Evolutionary conservation across 1,139 yeast species (phyloP).

Genomic region (Candida buenavistaensis): DNA sequence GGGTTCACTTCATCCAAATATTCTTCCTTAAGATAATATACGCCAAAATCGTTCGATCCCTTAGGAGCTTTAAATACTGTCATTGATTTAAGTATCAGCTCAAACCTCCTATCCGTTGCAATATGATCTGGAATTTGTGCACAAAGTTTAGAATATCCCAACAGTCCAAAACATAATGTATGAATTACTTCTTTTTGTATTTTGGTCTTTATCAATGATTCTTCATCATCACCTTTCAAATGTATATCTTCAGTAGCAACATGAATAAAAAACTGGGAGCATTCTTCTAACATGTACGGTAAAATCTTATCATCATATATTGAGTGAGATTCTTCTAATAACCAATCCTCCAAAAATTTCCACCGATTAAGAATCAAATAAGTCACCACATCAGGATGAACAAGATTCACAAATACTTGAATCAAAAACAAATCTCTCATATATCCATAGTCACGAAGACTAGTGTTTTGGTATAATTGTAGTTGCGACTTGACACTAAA

Average conservation of each 20-base stretch:
- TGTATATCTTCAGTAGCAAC: slow-evolving; percentile 68
- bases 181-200: slow-evolving; percentile 76
- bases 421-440: slow-evolving; percentile 72
- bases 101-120: slow-evolving; percentile 71
- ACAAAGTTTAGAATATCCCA: slow-evolving; percentile 70
- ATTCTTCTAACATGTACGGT: slow-evolving; percentile 74
- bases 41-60: slow-evolving; percentile 65
- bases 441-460: slow-evolving; percentile 80
- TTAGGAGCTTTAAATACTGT: slow-evolving; percentile 65
- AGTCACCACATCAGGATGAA: slow-evolving; percentile 58
- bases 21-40: slow-evolving; percentile 64
- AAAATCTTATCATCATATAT: slow-evolving; percentile 47
- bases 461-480: slow-evolving; percentile 77
- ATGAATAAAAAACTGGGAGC: slow-evolving; percentile 67
- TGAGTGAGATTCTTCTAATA: slow-evolving; percentile 6
- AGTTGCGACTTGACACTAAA: slow-evolving; percentile 76
- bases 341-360: slow-evolving; percentile 60
- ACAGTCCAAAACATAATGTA: slow-evolving; percentile 70
- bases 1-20: slow-evolving; percentile 65
- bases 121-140: slow-evolving; percentile 75
- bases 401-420: slow-evolving; percentile 64
- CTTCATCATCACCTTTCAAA: slow-evolving; percentile 50
- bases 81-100: slow-evolving; percentile 58
- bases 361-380: slow-evolving; percentile 67
- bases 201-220: slow-evolving; percentile 51